Conservation (phyloP, 164 flowering plant genomes). For the Brasenia schreberi region DNA sequence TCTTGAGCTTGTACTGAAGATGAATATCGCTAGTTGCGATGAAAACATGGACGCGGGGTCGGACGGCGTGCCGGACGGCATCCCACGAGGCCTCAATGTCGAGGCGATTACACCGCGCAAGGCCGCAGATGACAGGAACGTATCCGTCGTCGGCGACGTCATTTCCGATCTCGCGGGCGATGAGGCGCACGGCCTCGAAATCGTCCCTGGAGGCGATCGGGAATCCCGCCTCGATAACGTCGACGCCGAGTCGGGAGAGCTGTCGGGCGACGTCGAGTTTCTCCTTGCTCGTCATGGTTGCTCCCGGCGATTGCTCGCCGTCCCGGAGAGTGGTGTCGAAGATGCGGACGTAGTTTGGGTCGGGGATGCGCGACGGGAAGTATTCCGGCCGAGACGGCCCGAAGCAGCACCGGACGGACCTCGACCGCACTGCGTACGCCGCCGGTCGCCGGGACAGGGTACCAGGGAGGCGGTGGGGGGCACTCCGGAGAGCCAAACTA, state of each 20-base stretch:
- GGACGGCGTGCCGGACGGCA: constrained; percentile 65
- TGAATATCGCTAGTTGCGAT: constrained; percentile 94
- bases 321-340: constrained; percentile 99
- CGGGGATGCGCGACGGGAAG: constrained; percentile 63
- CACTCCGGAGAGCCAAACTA: too few relatives aligned
- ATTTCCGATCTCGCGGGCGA: constrained; percentile 73
- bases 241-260: constrained; percentile 82
- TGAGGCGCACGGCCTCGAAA: constrained; percentile 60
- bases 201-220: constrained; percentile 85
- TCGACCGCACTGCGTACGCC: neutral
- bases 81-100: constrained; percentile 90
- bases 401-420: neutral
- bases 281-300: constrained; percentile 77
- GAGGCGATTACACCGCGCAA: constrained; percentile 68
- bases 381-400: constrained; percentile 38
- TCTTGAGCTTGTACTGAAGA: constrained; percentile 73
- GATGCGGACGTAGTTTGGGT: constrained; percentile 74
- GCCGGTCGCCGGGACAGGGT: too few relatives aligned
- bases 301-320: constrained; percentile 99
- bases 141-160: constrained; percentile 40
- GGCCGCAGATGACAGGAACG: constrained; percentile 88
- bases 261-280: constrained; percentile 89
- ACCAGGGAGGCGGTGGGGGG: too few relatives aligned
- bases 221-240: constrained; percentile 93
- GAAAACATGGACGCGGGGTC: constrained; percentile 83